Evolutionary conservation across 768 basidiomycete species (phyloP), one percentile per base, ranked within the genome.

Genomic region (Kwoniella europaea): DNA sequence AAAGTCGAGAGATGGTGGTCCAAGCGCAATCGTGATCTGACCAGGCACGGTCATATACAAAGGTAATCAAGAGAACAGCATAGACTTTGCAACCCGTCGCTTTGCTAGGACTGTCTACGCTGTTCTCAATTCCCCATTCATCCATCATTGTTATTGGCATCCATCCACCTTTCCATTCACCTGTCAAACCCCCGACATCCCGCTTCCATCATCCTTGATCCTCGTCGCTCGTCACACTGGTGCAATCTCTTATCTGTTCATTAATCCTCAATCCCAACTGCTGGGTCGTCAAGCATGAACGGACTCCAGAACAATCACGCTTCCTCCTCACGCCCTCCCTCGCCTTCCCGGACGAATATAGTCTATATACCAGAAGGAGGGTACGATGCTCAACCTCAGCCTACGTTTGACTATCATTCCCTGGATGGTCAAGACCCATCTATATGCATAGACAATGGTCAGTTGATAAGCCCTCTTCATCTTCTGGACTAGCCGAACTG

Each of bases 401-500:
- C 69, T n/a, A 43, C 67, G 0, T 76, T 68, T 64, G 58, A 75
- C 54, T 76, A 78, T 42, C 64, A 63, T 27, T 76, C 75, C 2
- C 54, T 80, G 18, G 68, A 67, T 13, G 56, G 55, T 1, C 29
- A 58, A 27, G 79, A 80, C 58, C 75, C 76, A 16, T 68, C 72
- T 10, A 79, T 81, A 10, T 81, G 80, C 44, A 81, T 81, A 5
- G 80, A 81, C 62, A 78, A 76, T 75, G 80, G 80, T 78, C 44
- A 68, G 73, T 61, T 20, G 5, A 10, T 13, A 9, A 22, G 41
- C 35, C 42, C 24, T 16, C 22, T 3, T 42, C 15, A 24, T 20
- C 18, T 20, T 2, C 7, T 20, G 20, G 54, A 2, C n/a, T 43
- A 16, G 16, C 35, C 15, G 12, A 42, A 43, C n/a, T 50, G 60